These are phyloP conservation scores for Solanum etuberosum DNA, from an alignment of 257 asterid genomes.

Conservation along the genomic window DNA sequence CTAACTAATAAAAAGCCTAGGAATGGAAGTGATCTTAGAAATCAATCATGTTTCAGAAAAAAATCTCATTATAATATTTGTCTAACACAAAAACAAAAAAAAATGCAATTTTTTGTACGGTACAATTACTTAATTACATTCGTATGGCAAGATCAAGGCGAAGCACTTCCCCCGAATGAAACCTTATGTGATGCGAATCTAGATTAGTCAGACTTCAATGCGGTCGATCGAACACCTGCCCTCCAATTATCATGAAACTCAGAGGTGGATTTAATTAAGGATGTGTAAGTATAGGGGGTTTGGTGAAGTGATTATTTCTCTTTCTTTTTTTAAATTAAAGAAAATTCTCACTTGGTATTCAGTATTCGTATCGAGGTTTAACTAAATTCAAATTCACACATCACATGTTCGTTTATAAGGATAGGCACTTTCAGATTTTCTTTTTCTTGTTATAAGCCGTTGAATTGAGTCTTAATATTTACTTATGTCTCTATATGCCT, in stretches of 20 bases:
- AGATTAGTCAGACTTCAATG: too few relatives aligned
- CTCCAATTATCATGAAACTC: not conserved
- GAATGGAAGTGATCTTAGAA: not conserved
- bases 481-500: not conserved
- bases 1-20: not conserved
- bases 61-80: not conserved
- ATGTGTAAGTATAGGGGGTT: too few relatives aligned
- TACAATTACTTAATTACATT: not conserved
- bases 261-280: not conserved
- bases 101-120: not conserved
- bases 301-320: not conserved
- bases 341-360: not conserved
- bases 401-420: not conserved
- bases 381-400: not conserved
- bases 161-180: fast-evolving
- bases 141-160: not conserved
- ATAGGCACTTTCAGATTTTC: not conserved
- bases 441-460: not conserved
- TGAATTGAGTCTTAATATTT: not conserved
- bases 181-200: fast-evolving
- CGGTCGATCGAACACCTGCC: not conserved
- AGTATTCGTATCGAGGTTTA: fast-evolving
- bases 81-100: too few relatives aligned
- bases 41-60: not conserved
- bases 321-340: too few relatives aligned